Percentiles rank a stretch among this genome's conserved stretches.
Conservation (phyloP, 805 yeast species). For the Ogataea nonfermentans region DNA sequence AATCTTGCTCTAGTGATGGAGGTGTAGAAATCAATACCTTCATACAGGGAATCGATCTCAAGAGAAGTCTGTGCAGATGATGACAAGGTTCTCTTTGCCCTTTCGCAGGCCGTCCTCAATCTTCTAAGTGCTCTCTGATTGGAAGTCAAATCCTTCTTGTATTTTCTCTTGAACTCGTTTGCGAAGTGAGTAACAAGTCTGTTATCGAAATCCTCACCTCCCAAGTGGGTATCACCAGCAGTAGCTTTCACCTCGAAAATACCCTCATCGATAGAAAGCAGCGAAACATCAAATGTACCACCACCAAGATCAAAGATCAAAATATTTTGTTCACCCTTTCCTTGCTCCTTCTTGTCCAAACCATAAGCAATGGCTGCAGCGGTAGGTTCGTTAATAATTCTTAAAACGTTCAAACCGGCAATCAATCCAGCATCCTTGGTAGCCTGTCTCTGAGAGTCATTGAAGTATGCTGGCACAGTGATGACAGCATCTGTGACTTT, state of each 20-base stretch:
- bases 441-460: slow-evolving; percentile 97
- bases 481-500: slow-evolving; percentile 88
- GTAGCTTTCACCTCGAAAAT: slow-evolving; percentile 96
- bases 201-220: slow-evolving; percentile 99
- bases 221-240: slow-evolving; percentile 87
- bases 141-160: slow-evolving; percentile 86
- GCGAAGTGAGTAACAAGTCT: slow-evolving; percentile 93
- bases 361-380: slow-evolving; percentile 98
- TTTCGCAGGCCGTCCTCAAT: slow-evolving; percentile 97
- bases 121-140: slow-evolving; percentile 98
- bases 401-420: slow-evolving; percentile 91
- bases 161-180: slow-evolving; percentile 95
- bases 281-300: slow-evolving; percentile 96
- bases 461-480: slow-evolving; percentile 96
- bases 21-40: slow-evolving; percentile 96
- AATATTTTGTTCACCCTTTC: slow-evolving; percentile 74
- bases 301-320: slow-evolving; percentile 95
- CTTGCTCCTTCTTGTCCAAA: slow-evolving; percentile 61
- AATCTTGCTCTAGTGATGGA: slow-evolving; percentile 97
- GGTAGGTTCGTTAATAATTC: slow-evolving; percentile 96
- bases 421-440: slow-evolving; percentile 97
- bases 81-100: slow-evolving; percentile 97
- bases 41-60: slow-evolving; percentile 92
- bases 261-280: slow-evolving; percentile 91
- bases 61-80: slow-evolving; percentile 93